These are phyloP conservation scores for Tetracladium setigerum DNA, from an alignment of 495 filamentous ascomycete species.

Conservation along the genomic window DNA sequence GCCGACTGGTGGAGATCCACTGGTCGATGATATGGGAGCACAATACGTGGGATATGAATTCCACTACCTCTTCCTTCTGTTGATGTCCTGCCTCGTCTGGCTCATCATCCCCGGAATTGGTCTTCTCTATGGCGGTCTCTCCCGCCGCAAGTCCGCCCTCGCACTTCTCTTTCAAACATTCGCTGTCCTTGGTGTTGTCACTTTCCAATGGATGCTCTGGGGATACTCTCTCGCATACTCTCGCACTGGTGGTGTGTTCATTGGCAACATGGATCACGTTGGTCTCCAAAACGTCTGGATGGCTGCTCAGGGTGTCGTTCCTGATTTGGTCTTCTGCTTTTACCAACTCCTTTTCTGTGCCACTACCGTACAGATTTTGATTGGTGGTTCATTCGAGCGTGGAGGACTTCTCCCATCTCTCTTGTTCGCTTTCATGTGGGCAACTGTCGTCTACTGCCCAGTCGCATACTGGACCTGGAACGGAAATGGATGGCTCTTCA, in stretches of 20 bases:
- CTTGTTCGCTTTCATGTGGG: constrained; percentile 84
- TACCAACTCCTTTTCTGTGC: constrained; percentile 60
- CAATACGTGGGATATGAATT: constrained; percentile 23
- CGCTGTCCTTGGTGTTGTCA: constrained; percentile 30
- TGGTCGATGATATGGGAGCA: constrained; percentile 23
- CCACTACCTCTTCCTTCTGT: constrained; percentile 23
- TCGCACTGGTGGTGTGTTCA: constrained; percentile 68
- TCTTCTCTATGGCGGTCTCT: constrained; percentile 49
- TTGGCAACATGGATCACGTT: constrained; percentile 82
- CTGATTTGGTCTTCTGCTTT: constrained; percentile 84
- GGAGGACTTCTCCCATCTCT: constrained; percentile 77
- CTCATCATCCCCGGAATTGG: constrained; percentile 54
- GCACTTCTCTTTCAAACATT: constrained; percentile 51
- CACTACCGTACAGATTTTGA: constrained; percentile 65
- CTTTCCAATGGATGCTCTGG: constrained; percentile 99
- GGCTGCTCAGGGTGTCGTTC: constrained; percentile 62
- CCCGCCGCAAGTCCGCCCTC: constrained; percentile 49
- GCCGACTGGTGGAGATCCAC: constrained; percentile 38
- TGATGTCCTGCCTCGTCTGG: constrained; percentile 40
- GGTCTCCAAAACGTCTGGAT: constrained; percentile 69
- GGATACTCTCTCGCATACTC: constrained; percentile 92
- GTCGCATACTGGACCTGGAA: constrained; percentile 95
- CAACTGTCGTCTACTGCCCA: constrained; percentile 76
- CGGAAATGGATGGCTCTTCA: constrained; percentile 65
- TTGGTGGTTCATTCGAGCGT: constrained; percentile 74